phyloP scores from a whole-genome alignment of 441 rosid genomes.

The Manihot esculenta region DNA sequence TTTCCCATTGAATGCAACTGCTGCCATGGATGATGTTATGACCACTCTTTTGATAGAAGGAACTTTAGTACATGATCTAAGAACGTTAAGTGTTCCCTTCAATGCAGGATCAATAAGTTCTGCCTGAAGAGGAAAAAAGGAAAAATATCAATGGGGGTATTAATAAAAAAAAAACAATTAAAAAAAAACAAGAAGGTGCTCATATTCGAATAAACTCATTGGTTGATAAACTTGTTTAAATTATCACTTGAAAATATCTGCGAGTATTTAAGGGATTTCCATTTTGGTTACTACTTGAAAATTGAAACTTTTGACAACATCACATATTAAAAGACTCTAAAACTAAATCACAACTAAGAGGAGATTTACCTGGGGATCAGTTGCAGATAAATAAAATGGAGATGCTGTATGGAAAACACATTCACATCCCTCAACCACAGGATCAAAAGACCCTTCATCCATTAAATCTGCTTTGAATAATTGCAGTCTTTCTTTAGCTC shows the following conservation, averaged over 20 bases:
- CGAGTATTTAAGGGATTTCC: background rate
- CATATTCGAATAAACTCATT: too few species aligned
- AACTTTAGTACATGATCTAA: conserved; percentile 49
- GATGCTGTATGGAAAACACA: conserved; percentile 80
- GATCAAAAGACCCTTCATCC: conserved; percentile 55
- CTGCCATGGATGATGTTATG: conserved; percentile 61
- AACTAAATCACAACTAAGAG: background rate
- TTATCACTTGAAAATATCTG: background rate
- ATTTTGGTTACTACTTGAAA: background rate
- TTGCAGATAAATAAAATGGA: conserved; percentile 47
- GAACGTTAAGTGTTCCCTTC: conserved; percentile 62
- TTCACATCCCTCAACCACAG: conserved; percentile 49
- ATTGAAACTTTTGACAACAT: too few species aligned
- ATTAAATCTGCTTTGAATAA: conserved; percentile 37
- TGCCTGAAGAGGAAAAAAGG: conserved; percentile 24
- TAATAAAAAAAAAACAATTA: too few species aligned
- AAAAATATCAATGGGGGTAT: too few species aligned
- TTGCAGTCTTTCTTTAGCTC: conserved; percentile 46
- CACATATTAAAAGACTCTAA: background rate
- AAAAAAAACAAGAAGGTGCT: too few species aligned
- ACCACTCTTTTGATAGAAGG: conserved; percentile 50
- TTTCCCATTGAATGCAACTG: conserved; percentile 42
- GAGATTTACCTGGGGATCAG: conserved; percentile 42
- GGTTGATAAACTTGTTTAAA: too few species aligned
- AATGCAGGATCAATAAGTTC: conserved; percentile 59